Base-by-base conservation (phyloP, 2,329 filamentous ascomycete species). In the Cytospora paraplurivora region DNA sequence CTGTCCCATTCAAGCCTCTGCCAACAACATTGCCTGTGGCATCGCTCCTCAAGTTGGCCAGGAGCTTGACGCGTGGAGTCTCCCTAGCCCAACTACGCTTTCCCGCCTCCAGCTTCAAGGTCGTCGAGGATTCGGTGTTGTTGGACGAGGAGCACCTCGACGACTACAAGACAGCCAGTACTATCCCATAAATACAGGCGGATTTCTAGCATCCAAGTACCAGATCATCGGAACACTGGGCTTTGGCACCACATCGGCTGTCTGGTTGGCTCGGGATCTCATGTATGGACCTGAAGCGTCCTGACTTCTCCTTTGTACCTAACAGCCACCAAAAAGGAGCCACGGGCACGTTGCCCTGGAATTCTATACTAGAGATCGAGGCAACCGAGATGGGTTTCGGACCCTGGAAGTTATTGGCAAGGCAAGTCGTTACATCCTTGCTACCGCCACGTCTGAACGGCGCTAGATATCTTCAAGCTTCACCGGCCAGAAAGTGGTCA, bases 241-340 rank as follows among this genome's bases (percentile, higher is more conserved):
- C 19, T 56, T 56, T 41, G 53, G 53, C 3, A 56, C 37, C 19
- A 56, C 53, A 41, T 56, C 53, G 27, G 41, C 53, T 13, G 53
- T 56, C 35, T 56, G 53, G 53, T 12, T 56, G 53, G 53, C 53
- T 27, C 53, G 35, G 33, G 7, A 56, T 4, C 53, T 56, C 7
- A n/a, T 38, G 3, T 21, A 21, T 38, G 34, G 2, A 21, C n/a
- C 34, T 27, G 1, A n/a, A 8, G n/a, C n/a, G n/a, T 55, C n/a
- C 34, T 8, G 38, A 38, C 1, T 12, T 38, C 34, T 33, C 53
- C 37, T n/a, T 37, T 33, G 19, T 19, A 55, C 37, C 53, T 37
- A 32, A 19, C 41, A 15, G 6, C 19, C 11, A 7, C 15, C 19
- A 2, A 1, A 15, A 6, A 47, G 41, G 11, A 19, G 19, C 19